Conservation (phyloP, 805 yeast genomes). For the Starmerella tilneyi region DNA sequence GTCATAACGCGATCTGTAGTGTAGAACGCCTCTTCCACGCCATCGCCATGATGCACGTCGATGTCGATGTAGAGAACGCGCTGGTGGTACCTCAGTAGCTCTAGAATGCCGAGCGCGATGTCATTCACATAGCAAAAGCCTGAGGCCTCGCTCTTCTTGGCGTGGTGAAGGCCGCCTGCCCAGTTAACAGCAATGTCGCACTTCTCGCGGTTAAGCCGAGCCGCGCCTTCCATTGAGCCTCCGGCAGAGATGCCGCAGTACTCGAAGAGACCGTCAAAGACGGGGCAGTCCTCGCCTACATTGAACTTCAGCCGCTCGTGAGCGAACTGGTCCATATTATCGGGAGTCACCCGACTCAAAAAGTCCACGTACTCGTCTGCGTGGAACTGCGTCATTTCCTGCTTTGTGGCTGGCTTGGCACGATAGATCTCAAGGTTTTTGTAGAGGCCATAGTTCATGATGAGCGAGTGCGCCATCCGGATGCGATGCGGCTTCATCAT, state of each 20-base stretch:
- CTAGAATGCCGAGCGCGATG: conserved; percentile 78
- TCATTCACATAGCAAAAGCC: conserved; percentile 95
- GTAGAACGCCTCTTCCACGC: conserved; percentile 94
- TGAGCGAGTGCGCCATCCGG: conserved; percentile 94
- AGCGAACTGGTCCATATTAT: conserved; percentile 73
- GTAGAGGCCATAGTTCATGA: conserved; percentile 93
- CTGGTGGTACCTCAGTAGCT: conserved; percentile 77
- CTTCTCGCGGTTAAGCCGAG: conserved; percentile 72
- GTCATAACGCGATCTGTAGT: conserved; percentile 95
- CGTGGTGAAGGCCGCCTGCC: conserved; percentile 96
- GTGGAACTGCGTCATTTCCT: conserved; percentile 97
- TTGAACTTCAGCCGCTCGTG: conserved; percentile 87
- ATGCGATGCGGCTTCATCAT: conserved; percentile 99
- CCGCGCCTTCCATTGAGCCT: conserved; percentile 78
- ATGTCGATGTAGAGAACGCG: conserved; percentile 89
- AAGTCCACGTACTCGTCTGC: conserved; percentile 96
- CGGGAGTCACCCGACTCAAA: conserved; percentile 81
- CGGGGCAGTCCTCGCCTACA: conserved; percentile 94
- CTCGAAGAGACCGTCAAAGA: conserved; percentile 89
- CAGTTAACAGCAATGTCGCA: conserved; percentile 92
- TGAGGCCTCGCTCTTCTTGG: conserved; percentile 85
- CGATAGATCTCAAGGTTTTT: conserved; percentile 95
- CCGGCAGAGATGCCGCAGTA: conserved; percentile 85
- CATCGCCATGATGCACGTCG: conserved; percentile 95
- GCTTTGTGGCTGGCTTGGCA: conserved; percentile 95